Evolutionary conservation across 495 filamentous ascomycete genomes (phyloP).

Genomic region (Penicillium waksmanii): DNA sequence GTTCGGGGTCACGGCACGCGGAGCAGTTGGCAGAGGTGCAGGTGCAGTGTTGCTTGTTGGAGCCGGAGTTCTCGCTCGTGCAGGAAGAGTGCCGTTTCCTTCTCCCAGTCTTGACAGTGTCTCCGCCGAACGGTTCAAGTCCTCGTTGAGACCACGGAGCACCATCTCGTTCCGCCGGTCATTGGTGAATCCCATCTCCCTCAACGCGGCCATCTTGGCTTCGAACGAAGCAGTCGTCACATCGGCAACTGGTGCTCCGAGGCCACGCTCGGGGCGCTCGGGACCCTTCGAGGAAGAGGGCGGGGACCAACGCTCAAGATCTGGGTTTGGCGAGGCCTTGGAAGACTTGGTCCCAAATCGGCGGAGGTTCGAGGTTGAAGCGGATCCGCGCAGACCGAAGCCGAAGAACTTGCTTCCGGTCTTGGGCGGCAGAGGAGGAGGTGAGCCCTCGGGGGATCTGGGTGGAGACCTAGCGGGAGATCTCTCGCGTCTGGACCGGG

Average conservation of each 20-base stretch:
- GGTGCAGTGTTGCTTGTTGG: constrained; percentile 29
- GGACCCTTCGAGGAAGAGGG: constrained; percentile 49
- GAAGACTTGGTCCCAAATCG: constrained; percentile 33
- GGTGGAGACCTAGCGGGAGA: constrained; percentile 8
- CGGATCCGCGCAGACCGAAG: constrained; percentile 69
- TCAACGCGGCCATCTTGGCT: constrained; percentile 72
- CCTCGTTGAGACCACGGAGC: constrained; percentile 77
- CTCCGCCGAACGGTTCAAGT: constrained; percentile 83
- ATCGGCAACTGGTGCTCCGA: constrained; percentile 67
- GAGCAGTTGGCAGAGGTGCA: neutral
- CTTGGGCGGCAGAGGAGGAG: constrained; percentile 86
- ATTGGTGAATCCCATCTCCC: constrained; percentile 92
- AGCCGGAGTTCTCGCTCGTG: constrained; percentile 43
- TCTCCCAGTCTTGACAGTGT: constrained; percentile 81
- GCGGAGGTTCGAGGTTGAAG: constrained; percentile 65
- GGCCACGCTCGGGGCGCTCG: constrained; percentile 52
- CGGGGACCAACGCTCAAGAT: constrained; percentile 35
- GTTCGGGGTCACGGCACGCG: constrained; percentile 12
- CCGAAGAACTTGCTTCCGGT: constrained; percentile 70
- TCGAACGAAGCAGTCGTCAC: constrained; percentile 62
- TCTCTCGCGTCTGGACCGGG: constrained; percentile 6
- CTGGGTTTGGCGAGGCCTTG: constrained; percentile 32
- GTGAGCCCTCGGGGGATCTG: constrained; percentile 50
- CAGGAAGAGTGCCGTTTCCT: constrained; percentile 45
- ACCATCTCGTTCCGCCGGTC: constrained; percentile 79